Evolutionary conservation across 2,329 filamentous ascomycete genomes (phyloP), one percentile per base, ranked within the genome.

Genomic region (Venturia aucupariae): DNA sequence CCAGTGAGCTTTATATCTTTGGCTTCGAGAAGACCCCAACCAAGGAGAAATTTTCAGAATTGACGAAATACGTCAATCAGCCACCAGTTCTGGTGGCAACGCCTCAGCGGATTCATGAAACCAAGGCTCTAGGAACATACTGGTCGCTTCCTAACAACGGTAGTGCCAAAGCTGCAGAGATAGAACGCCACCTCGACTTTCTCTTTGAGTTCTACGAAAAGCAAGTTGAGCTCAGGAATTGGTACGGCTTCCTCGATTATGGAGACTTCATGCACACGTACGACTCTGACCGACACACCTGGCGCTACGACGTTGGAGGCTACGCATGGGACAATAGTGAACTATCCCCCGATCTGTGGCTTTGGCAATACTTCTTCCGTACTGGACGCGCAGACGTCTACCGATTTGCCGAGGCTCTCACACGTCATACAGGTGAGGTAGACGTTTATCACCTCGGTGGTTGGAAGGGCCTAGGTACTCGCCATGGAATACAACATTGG

Each of bases 291-390:
- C 76, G 84, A 4, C 84, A 86, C 67, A 77, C 76, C 0, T 87
- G 85, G 85, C 78, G 83, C 1, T 87, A 86, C 64, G 85, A 87
- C 57, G 72, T 87, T 22, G 85, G 85, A 3, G 85, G 85, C 0
- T 87, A 84, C 65, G 84, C 83, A 0, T 87, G 85, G 85, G 84
- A 86, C 60, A 87, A 87, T 69, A 84, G 82, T 0, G 84, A 87
- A 70, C 76, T 87, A 0, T 86, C 84, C 0, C 82, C 85, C 0
- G 84, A 87, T 68, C 72, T 86, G 2, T 87, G 82, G 74, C 80
- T 87, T 68, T 87, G 85, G 85, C 80, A 79, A 4, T 82, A 84
- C 65, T 87, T 86, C 72, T 76, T 87, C 1, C 80, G 81, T 11
- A 86, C 83, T 0, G 84, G 84, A 0, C 76, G 81, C 2, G 77